Conservation (phyloP, 768 basidiomycete species). For the Crassisporium funariophilum region DNA sequence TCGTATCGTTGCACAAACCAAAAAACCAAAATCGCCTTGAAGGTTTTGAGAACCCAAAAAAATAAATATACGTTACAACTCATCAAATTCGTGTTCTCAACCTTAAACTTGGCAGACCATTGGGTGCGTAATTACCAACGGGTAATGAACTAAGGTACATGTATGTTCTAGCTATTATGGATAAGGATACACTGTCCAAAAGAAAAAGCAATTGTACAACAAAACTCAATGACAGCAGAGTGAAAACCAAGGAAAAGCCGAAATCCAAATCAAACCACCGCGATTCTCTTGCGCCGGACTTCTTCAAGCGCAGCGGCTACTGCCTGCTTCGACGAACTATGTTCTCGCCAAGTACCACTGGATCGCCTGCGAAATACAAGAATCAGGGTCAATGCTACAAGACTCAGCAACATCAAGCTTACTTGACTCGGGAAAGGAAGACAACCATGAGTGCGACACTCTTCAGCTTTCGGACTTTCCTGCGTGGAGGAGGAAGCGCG, state of each 20-base stretch:
- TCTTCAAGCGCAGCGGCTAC: slow-evolving; percentile 71
- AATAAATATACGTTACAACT: slow-evolving; percentile 2
- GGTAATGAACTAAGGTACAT: too few relatives aligned
- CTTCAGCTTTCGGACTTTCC: slow-evolving; percentile 55
- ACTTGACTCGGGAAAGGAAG: slow-evolving; percentile 70
- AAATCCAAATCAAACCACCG: slow-evolving; percentile 14
- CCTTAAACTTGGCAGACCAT: too few relatives aligned
- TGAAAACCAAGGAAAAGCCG: background rate
- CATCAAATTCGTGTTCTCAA: too few relatives aligned
- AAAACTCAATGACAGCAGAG: slow-evolving; percentile 7
- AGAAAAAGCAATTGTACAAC: slow-evolving; percentile 2
- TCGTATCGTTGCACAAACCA: slow-evolving; percentile 44
- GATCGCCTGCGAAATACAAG: slow-evolving; percentile 47
- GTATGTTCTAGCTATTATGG: too few relatives aligned
- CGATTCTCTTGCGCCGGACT: slow-evolving; percentile 55
- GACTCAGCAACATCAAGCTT: slow-evolving; percentile 24
- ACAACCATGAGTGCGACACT: slow-evolving; percentile 56
- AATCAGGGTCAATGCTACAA: background rate
- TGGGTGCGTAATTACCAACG: too few relatives aligned
- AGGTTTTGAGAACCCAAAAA: too few relatives aligned
- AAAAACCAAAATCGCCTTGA: slow-evolving; percentile 2
- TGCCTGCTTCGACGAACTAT: slow-evolving; percentile 60
- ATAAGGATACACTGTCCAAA: background rate
- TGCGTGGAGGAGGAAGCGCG: slow-evolving; percentile 35
- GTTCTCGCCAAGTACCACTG: slow-evolving; percentile 64